Percentiles rank a stretch among this genome's conserved stretches.
phyloP scores from a whole-genome alignment of 2,329 filamentous ascomycete species.

The Ceratocystis colombiana region DNA sequence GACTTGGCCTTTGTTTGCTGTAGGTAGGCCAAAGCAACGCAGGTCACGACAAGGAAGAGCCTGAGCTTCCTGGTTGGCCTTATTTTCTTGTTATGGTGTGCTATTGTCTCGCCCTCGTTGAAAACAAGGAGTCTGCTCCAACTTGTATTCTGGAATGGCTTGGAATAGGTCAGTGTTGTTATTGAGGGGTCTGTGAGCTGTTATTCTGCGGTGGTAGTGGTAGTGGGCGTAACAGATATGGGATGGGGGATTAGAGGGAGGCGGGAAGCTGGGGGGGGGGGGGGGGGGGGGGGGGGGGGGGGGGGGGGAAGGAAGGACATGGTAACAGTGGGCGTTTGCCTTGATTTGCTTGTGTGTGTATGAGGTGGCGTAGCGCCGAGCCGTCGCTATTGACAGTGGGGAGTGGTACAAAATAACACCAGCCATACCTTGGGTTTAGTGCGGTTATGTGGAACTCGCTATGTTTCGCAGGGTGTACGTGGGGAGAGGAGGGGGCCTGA shows the following conservation, averaged over 20 bases:
- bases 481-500: constrained; percentile 19
- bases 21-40: background rate
- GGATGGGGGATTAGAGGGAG: background rate
- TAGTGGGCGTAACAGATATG: constrained; percentile 2
- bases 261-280: background rate
- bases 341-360: background rate
- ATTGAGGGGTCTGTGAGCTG: constrained; percentile 6
- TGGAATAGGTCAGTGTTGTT: constrained; percentile 7
- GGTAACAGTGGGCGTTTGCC: background rate
- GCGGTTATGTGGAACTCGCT: constrained; percentile 22
- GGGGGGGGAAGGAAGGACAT: background rate
- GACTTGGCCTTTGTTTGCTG: background rate
- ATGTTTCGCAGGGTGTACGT: constrained; percentile 23
- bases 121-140: constrained; percentile 2
- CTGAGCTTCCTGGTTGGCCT: background rate
- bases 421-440: constrained; percentile 1
- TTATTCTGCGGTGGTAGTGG: background rate
- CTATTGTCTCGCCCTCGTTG: background rate
- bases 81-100: background rate
- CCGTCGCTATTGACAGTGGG: background rate
- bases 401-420: background rate
- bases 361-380: constrained; percentile 6
- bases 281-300: background rate
- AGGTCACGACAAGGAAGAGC: background rate
- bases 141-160: background rate